Evolutionary conservation across 805 yeast species (phyloP), one percentile per base, ranked within the genome.

Genomic region (Metschnikowia arizonensis): DNA sequence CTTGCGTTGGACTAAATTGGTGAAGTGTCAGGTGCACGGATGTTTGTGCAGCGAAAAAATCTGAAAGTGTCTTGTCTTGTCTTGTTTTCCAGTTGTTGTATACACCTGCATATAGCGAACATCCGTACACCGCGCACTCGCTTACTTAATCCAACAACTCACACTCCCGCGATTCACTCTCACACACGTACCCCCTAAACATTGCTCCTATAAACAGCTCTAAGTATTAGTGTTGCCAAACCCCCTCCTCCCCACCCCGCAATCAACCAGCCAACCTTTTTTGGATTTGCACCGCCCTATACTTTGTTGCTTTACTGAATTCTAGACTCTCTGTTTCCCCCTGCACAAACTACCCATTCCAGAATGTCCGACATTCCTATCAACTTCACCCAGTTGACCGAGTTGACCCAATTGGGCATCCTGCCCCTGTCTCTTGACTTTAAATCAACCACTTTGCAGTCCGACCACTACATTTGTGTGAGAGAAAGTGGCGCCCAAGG

Each of bases 331-430:
- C 38, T 21, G 21, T 8, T 11, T n/a, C n/a, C n/a, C n/a, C n/a
- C n/a, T n/a, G n/a, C n/a, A n/a, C n/a, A n/a, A n/a, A 10, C n/a
- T 21, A 21, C 25, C 11, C 26, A 33, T 4, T 14, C 6, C 15
- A 39, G 32, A 23, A 54, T 54, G 58, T 47, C 57, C 44, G 96
- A 88, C 64, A 84, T 95, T 57, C 99, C 99, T 55, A 91, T 91
- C 71, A 96, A 91, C 72, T 89, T 91, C 72, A 90, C 95, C 59
- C 98, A 91, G 75, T 83, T 89, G 72, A 81, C 89, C 59, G 95
- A 86, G 74, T 82, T 93, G 69, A 79, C 95, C 50, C 72, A 83
- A 50, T 72, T 89, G 68, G 96, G 97, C 50, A 86, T 93, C 63
- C 85, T 82, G 63, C 90, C 85, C 50, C 76, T 79, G 57, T 82